Conservation (phyloP, 805 yeast genomes). For the Lachancea fermentati region DNA sequence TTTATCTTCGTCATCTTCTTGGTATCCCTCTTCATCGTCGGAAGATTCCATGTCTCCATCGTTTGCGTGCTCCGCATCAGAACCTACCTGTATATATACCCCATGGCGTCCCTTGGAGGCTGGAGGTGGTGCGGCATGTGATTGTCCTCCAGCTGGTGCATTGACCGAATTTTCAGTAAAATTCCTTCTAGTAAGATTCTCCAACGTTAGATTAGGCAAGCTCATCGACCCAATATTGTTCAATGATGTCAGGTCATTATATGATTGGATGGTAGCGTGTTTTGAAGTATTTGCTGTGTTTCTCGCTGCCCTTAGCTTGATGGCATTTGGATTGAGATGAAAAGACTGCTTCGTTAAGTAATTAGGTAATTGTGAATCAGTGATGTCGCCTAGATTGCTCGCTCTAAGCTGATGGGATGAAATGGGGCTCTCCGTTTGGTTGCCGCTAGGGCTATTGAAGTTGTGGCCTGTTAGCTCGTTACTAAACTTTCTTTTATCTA, state of each 20-base stretch:
- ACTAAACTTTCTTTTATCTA: background rate
- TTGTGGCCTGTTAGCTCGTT: background rate
- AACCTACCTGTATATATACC: slow-evolving; percentile 14
- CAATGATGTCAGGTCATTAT: slow-evolving; percentile 3
- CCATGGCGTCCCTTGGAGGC: slow-evolving; percentile 8
- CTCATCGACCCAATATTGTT: slow-evolving; percentile 11
- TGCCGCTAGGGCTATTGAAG: background rate
- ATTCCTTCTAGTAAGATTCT: slow-evolving; percentile 8
- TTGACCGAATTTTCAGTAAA: background rate
- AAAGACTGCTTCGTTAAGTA: slow-evolving; percentile 13
- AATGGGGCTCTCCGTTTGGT: background rate
- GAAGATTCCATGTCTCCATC: slow-evolving; percentile 13
- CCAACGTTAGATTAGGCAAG: slow-evolving; percentile 20
- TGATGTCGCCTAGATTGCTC: background rate
- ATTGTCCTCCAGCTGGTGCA: background rate
- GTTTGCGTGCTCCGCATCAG: slow-evolving; percentile 9
- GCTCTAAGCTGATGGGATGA: background rate
- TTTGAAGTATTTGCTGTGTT: slow-evolving; percentile 1
- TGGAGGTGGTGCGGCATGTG: background rate
- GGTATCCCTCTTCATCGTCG: slow-evolving; percentile 18
- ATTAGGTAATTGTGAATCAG: slow-evolving; percentile 1
- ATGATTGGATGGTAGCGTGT: background rate
- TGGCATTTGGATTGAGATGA: slow-evolving; percentile 30
- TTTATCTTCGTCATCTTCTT: slow-evolving; percentile 16
- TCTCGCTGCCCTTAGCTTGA: slow-evolving; percentile 22